Evolutionary conservation across 2,329 filamentous ascomycete genomes (phyloP).

Genomic region (Calonectria honghensis): DNA sequence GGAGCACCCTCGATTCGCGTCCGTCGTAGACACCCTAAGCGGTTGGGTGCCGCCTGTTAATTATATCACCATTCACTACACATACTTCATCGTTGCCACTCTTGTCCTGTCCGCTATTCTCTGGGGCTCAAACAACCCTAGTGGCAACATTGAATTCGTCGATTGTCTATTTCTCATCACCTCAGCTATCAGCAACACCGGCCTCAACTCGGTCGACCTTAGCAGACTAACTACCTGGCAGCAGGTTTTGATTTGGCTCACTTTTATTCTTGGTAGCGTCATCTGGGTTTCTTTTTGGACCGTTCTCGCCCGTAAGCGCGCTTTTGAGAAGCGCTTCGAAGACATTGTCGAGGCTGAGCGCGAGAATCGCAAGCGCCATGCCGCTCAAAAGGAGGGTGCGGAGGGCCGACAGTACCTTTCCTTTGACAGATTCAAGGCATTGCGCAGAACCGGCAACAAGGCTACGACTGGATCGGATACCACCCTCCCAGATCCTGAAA

Average conservation of each 20-base stretch:
- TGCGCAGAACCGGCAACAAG: constrained; percentile 34
- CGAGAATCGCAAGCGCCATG: constrained; percentile 53
- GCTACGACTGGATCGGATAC: constrained; percentile 13
- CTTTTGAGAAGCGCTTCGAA: constrained; percentile 78
- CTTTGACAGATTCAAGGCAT: constrained; percentile 48
- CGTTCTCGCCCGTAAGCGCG: constrained; percentile 74
- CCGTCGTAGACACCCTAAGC: constrained; percentile 26
- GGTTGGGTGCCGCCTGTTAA: constrained; percentile 68
- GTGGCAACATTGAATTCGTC: constrained; percentile 72
- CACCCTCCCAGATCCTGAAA: not conserved
- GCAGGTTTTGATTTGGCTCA: constrained; percentile 78
- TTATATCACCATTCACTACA: constrained; percentile 80
- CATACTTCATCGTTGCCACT: constrained; percentile 77
- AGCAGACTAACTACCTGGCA: constrained; percentile 80
- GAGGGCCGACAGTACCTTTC: constrained; percentile 47
- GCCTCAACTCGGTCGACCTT: constrained; percentile 80
- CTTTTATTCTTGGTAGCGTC: constrained; percentile 79
- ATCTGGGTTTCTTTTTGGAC: constrained; percentile 81
- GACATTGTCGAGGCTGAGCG: constrained; percentile 67
- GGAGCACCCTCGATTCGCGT: constrained; percentile 46
- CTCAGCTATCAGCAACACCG: constrained; percentile 80
- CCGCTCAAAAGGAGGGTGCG: constrained; percentile 30
- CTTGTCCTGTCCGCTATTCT: constrained; percentile 76
- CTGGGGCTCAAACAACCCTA: constrained; percentile 73
- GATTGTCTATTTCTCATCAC: constrained; percentile 81